Conservation (phyloP, 805 yeast genomes). For the Wickerhamiella sorbophila region DNA sequence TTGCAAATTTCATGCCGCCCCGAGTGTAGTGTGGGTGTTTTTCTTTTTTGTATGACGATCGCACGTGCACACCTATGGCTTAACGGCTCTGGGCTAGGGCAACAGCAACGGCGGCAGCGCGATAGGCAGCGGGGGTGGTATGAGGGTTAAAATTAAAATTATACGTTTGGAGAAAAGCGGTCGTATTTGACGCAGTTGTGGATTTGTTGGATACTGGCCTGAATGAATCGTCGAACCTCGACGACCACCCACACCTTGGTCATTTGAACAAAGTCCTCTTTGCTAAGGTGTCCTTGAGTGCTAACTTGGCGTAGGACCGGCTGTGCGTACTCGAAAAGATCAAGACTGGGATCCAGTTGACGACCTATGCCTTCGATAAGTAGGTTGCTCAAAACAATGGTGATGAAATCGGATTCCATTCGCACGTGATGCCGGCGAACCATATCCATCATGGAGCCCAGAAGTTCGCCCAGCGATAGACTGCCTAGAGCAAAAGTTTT, state of each 20-base stretch:
- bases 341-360: slow-evolving; percentile 83
- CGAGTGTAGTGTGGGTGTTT: too few species aligned
- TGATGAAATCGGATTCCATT: slow-evolving; percentile 94
- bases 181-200: slow-evolving; percentile 46
- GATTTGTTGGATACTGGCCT: slow-evolving; percentile 62
- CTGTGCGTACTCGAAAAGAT: slow-evolving; percentile 82
- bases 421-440: slow-evolving; percentile 89
- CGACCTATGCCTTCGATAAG: slow-evolving; percentile 91
- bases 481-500: slow-evolving; percentile 88
- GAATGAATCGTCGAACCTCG: slow-evolving; percentile 76
- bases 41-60: too few species aligned
- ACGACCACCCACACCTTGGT: slow-evolving; percentile 80
- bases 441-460: slow-evolving; percentile 79
- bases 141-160: too few species aligned
- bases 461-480: slow-evolving; percentile 77
- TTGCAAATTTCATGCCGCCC: slow-evolving; percentile 20
- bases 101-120: too few species aligned
- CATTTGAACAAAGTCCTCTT: slow-evolving; percentile 53
- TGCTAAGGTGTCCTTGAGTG: slow-evolving; percentile 30
- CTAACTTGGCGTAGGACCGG: slow-evolving; percentile 67
- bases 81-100: too few species aligned
- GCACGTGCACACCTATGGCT: too few species aligned
- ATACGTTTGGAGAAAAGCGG: slow-evolving; percentile 50
- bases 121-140: too few species aligned
- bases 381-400: slow-evolving; percentile 86